phyloP scores from a whole-genome alignment of 805 yeast genomes.

The Candida manassasensis region DNA sequence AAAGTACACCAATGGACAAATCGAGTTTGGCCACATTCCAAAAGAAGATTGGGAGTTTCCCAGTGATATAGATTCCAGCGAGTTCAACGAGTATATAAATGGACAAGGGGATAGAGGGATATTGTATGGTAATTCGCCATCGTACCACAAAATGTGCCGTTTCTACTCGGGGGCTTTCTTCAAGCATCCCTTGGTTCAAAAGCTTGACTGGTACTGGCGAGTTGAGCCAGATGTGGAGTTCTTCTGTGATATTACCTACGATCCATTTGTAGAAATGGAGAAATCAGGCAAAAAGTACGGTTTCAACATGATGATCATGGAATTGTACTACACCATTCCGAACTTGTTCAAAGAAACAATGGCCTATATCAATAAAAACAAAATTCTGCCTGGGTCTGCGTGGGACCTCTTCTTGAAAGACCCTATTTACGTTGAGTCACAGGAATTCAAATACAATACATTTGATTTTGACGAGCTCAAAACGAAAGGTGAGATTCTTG shows the following conservation, averaged over 20 bases:
- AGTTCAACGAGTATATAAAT: slow-evolving; percentile 53
- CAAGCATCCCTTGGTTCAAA: slow-evolving; percentile 66
- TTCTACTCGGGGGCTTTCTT: slow-evolving; percentile 81
- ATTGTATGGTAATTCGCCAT: slow-evolving; percentile 74
- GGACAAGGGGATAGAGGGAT: slow-evolving; percentile 80
- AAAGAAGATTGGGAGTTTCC: slow-evolving; percentile 64
- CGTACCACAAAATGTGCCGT: slow-evolving; percentile 95
- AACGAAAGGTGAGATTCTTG: slow-evolving; percentile 16
- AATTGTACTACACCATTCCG: slow-evolving; percentile 78
- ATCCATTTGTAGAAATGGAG: slow-evolving; percentile 83
- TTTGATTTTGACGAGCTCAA: slow-evolving; percentile 19
- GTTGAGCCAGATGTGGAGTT: slow-evolving; percentile 91
- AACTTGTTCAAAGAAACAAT: slow-evolving; percentile 70
- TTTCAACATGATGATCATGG: slow-evolving; percentile 74
- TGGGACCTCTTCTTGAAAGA: slow-evolving; percentile 63
- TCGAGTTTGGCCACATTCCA: slow-evolving; percentile 68
- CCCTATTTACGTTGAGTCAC: slow-evolving; percentile 20
- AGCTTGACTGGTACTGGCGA: slow-evolving; percentile 91
- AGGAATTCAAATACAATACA: slow-evolving; percentile 9
- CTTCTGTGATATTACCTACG: slow-evolving; percentile 87
- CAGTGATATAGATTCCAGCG: slow-evolving; percentile 33
- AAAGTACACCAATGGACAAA: slow-evolving; percentile 52
- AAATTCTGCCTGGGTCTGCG: slow-evolving; percentile 49
- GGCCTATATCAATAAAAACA: slow-evolving; percentile 47
- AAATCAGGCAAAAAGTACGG: slow-evolving; percentile 70